Evolutionary conservation across 495 filamentous ascomycete genomes (phyloP), one percentile per base, ranked within the genome.

Genomic region (Emericellopsis terricola): DNA sequence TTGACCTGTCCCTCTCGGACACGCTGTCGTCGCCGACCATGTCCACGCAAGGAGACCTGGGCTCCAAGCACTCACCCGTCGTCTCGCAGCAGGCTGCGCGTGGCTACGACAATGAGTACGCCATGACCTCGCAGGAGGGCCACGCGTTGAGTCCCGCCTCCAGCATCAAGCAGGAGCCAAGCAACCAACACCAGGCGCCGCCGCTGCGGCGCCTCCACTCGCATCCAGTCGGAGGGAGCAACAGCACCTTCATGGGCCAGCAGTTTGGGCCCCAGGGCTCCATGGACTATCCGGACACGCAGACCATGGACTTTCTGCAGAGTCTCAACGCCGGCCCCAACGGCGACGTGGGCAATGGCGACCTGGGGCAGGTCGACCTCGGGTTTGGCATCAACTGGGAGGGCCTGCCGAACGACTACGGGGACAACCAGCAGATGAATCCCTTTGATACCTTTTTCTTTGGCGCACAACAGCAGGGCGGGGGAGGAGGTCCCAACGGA

Each of bases 401-500:
- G 28, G 79, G 76, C 15, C 61, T 71, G 42, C 72, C 78, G 45
- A 78, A 86, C 53, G 80, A 87, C 50, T 84, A 78, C 57, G 76
- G 69, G 38, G 82, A 87, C 32, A 79, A 77, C 16, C 63, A 68
- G 37, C 77, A 77, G 37, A 68, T 87, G 43, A 83, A 92, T 65
- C 53, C 93, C 19, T 80, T 93, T 50, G 81, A 91, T 52, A 85
- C 82, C 0, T 92, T 87, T 50, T 94, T 87, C 60, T 94, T 94
- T 58, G 85, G 85, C 1, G 62, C 60, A 8, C 56, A 56, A 42
- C 50, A 57, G 38, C 52, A 55, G 8, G 49, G 47, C 5, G 47
- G 43, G 9, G 35, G 38, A 17, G 21, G 34, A 15, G 36, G 27
- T 10, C 19, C 19, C 7, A 27, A 28, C 27, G 33, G 20, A 17